Conservation (phyloP, 2,329 filamentous ascomycete species). For the Aspergillus tamarii region DNA sequence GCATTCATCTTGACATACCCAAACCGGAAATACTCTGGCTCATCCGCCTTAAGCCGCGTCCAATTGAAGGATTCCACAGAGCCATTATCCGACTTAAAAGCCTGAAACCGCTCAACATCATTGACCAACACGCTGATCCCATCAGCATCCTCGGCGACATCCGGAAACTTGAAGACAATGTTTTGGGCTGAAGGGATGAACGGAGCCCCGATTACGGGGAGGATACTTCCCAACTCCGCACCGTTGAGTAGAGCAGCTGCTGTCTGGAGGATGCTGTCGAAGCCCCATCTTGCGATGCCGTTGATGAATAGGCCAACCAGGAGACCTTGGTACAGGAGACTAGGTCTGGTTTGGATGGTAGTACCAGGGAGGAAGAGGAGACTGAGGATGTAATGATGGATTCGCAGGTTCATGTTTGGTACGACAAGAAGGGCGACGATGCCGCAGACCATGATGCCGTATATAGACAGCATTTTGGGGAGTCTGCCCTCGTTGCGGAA, state of each 20-base stretch:
- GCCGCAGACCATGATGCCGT: slow-evolving; percentile 44
- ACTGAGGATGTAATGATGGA: slow-evolving; percentile 66
- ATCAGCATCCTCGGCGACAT: slow-evolving; percentile 43
- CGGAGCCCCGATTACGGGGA: slow-evolving; percentile 33
- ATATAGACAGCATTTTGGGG: slow-evolving; percentile 49
- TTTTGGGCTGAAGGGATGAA: slow-evolving; percentile 26
- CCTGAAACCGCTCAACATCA: slow-evolving; percentile 62
- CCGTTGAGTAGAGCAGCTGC: slow-evolving; percentile 51
- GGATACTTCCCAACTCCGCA: slow-evolving; percentile 35
- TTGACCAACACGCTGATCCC: slow-evolving; percentile 64
- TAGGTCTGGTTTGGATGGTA: slow-evolving; percentile 61
- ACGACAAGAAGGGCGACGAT: slow-evolving; percentile 56
- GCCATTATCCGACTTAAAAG: slow-evolving; percentile 50
- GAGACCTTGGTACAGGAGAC: slow-evolving; percentile 63
- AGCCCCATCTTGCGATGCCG: slow-evolving; percentile 66
- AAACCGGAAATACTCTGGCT: slow-evolving; percentile 49
- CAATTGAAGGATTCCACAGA: slow-evolving; percentile 36
- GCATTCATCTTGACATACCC: slow-evolving; percentile 42
- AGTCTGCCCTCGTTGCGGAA: slow-evolving; percentile 63
- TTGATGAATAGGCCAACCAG: slow-evolving; percentile 66
- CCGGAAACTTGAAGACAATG: slow-evolving; percentile 42
- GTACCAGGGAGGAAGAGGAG: slow-evolving; percentile 63
- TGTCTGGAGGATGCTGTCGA: slow-evolving; percentile 62
- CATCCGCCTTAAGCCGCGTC: slow-evolving; percentile 33
- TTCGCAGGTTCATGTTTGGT: slow-evolving; percentile 62